Evolutionary conservation across 371 early-diverging fungal species (phyloP), one percentile per base, ranked within the genome.

Genomic region (Nematocida major): DNA sequence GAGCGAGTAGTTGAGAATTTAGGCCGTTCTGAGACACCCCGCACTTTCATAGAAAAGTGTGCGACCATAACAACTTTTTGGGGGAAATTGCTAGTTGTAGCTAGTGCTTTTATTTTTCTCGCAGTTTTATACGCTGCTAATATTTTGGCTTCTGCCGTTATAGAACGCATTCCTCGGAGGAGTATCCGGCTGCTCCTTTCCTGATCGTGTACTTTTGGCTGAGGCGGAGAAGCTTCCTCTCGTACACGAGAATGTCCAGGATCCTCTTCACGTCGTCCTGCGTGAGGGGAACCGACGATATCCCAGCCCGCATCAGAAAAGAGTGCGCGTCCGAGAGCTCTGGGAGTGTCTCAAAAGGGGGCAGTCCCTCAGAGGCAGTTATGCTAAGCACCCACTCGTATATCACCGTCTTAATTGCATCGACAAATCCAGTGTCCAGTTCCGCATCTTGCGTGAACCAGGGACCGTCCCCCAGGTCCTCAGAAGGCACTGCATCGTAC

Each of bases 371-470:
- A 4, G 67, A 67, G 9, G 36, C 80, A 83, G 89, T 89, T 80
- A 88, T 88, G 48, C 87, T 82, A 18, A 84, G 79, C 47, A 94
- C 90, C 78, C 86, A 91, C 79, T 90, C 88, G 80, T 89, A 87
- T 79, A 89, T 87, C 48, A 89, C 88, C 3, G 86, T 82, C 42
- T 90, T 86, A 26, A 96, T 80, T 68, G 87, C 88, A 43, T 93
- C 89, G 65, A 95, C 92, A 81, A 95, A 95, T 24, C 92, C 92
- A 2, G 87, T 87, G 85, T 97, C 97, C 70, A 96, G 85, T 68
- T 93, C 94, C 78, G 93, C 91, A 84, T 95, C 94, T 36, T 34
- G 76, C 0, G 91, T 92, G 82, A 90, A 97, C 93, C 94, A 97
- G 24, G 91, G 89, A 20, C 96, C 95, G 79, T 96, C 97, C 26